Evolutionary conservation across 1,139 yeast species (phyloP), one percentile per base, ranked within the genome.

Genomic region (Saccharomyces hybrid): DNA sequence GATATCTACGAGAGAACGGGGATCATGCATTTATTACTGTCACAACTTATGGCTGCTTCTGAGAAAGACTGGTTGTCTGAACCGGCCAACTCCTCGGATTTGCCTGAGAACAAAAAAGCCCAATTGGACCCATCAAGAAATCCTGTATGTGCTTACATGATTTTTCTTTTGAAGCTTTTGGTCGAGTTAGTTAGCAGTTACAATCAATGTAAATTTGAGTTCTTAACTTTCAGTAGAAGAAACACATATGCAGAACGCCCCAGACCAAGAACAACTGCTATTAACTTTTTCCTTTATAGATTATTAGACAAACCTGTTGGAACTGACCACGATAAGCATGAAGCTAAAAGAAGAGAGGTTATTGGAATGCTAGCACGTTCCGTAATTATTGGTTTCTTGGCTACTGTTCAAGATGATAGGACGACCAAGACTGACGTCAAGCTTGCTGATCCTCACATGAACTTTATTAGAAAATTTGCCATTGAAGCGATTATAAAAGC

Each of bases 151-250:
- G 76, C 84, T 0, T 84, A 86, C 63, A 82, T 83, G 53, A 78
- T 86, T 50, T 88, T 84, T 65, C 71, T 91, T 47, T 71, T 91
- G 46, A 88, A 84, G 62, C 72, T 82, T 0, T 70, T 90, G 42
- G 77, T 85, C 0, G 98, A 91, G 62, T 72, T 90, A 14, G 70
- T 90, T 20, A 82, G 85, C 2, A 86, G 96, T 1, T 91, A 90
- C 69, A 85, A 85, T 60, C 83, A 82, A 20, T 82, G 93, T 56
- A 91, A 91, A 66, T 76, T 87, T 53, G 96, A 89, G 63, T 87
- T 91, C 64, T 73, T 91, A 55, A 84, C 91, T 0, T 90, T 80
- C 62, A 83, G 93, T 2, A 85, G 83, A 82, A 82, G 69, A 70
- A 73, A 51, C 64, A 62, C 25, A 67, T 73, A 71, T 57, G 62